Evolutionary conservation across 2,329 filamentous ascomycete genomes (phyloP), one percentile per base, ranked within the genome.

Genomic region (Chaetomium sp.): DNA sequence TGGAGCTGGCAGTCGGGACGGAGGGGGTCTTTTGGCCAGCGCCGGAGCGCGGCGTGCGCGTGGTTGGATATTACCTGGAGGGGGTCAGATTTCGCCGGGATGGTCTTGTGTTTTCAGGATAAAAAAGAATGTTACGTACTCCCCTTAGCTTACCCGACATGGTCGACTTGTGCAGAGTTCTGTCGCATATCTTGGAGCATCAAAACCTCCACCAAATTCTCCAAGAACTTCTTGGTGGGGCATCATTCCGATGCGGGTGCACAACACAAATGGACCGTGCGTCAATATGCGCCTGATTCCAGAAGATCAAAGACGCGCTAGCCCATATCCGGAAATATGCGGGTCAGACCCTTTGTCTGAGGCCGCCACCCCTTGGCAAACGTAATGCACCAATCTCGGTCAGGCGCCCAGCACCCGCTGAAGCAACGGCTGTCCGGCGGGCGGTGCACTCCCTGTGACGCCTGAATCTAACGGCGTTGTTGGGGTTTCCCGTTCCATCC

Each of bases 21-120:
- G 45, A 87, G 75, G 56, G 74, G 72, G 65, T 87, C 84, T 64
- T 79, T 79, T 46, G 85, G 85, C 84, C 84, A 88, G 60, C 76
- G 75, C 55, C 76, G 72, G 53, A 83, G 72, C 34, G 76, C 75
- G 53, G 75, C 74, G 45, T 76, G 71, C 70, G 79, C 74, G 61
- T 77, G 76, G 62, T 71, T 72, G 59, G 73, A 72, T 40, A 71
- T 72, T 64, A 71, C 67, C 77, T 80, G 59, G 11, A 14, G 10
- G 4, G 4, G 5, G 12, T 9, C 12, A 27, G 27, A 27, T 27
- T 27, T 27, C 19, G 19, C 19, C 19, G 19, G 19, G 19, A 27
- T 27, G 3, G 19, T 27, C 19, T 27, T 27, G 3, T 27, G 19
- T 27, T 27, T 19, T 5, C 3, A 7, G 2, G 2, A 5, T 12